Base-by-base conservation (phyloP, 345 rosid genomes). In the Pistacia integerrima region DNA sequence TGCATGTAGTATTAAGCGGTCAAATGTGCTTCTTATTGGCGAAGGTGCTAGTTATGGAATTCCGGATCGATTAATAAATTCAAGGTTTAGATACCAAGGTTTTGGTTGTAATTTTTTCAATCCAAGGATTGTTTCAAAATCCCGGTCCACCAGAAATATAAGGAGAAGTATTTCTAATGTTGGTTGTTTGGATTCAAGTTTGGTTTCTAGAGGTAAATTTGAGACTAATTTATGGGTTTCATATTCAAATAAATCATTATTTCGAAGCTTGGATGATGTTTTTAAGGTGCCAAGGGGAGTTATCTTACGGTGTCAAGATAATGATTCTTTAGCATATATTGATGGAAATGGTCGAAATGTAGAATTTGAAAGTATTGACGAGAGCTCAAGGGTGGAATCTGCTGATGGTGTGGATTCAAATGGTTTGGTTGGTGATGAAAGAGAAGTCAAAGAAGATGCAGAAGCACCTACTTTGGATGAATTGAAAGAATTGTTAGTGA, bases 291-390 rank as follows among this genome's bases (percentile, higher is more conserved):
- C 79, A 4, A 80, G 83, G 77, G 72, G 85, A 69, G 80, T 76
- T 63, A 79, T 76, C 69, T 75, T 79, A 25, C 44, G 16, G 63
- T 94, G 97, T 79, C 97, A 85, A 77, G 89, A 87, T 55, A 83
- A 80, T 77, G 93, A 90, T 90, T 90, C 92, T 70, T 79, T 90
- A 36, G 86, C 88, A 0, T 88, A 76, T 76, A 73, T 89, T 58
- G 83, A 89, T 82, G 90, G 90, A 64, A 91, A 89, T 80, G 88
- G 86, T 74, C 78, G 83, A 54, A 82, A 78, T 80, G 81, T 81
- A 14, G 97, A 86, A 64, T 76, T 80, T 52, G 92, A 78, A 61
- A 74, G 72, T 73, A 67, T 16, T 46, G 92, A 80, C 67, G 88
- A 74, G 80, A 68, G 81, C 71, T 74, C 74, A 16, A 74, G 18